These are phyloP conservation scores for Pyrenophora tritici-repentis DNA, from an alignment of 2,329 filamentous ascomycete species.

Conservation along the genomic window DNA sequence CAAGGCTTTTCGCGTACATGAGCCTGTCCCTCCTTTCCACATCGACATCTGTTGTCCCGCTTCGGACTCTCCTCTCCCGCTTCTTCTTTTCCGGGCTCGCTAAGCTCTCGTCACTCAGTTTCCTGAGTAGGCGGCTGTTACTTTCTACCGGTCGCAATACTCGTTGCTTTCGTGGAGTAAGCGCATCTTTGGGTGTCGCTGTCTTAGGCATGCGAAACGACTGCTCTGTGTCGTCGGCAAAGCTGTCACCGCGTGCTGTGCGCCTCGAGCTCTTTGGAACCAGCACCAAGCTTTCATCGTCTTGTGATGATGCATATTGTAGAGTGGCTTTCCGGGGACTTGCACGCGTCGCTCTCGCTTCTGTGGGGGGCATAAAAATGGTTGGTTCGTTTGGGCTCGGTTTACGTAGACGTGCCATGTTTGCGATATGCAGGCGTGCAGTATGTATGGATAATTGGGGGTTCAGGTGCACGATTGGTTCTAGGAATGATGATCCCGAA, in stretches of 20 bases:
- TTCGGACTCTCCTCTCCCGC: conserved; percentile 23
- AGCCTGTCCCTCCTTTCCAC: conserved; percentile 19
- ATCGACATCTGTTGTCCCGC: conserved; percentile 22
- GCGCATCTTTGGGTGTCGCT: conserved; percentile 7
- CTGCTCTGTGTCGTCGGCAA: conserved; percentile 28
- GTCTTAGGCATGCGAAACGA: conserved; percentile 31
- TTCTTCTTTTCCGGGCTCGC: conserved; percentile 35
- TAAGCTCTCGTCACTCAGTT: conserved; percentile 37
- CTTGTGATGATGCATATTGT: conserved; percentile 13
- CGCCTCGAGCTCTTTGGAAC: conserved; percentile 35
- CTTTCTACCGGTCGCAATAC: conserved; percentile 40
- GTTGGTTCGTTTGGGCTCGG: conserved; percentile 32
- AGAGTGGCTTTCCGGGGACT: conserved; percentile 36
- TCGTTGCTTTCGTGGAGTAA: conserved; percentile 40
- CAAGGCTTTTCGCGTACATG: conserved; percentile 39
- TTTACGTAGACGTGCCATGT: conserved; percentile 46
- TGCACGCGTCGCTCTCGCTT: conserved; percentile 26
- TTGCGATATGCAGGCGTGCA: conserved; percentile 4
- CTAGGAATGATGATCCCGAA: conserved; percentile 9
- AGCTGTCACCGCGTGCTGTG: conserved; percentile 28
- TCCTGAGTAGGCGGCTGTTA: conserved; percentile 36
- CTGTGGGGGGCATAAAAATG: conserved; percentile 22
- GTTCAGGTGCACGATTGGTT: conserved; percentile 6
- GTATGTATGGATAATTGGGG: conserved; percentile 5
- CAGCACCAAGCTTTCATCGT: conserved; percentile 30